Evolutionary conservation across 1,284 basidiomycete species (phyloP).

Genomic region (Gomphus sp.): DNA sequence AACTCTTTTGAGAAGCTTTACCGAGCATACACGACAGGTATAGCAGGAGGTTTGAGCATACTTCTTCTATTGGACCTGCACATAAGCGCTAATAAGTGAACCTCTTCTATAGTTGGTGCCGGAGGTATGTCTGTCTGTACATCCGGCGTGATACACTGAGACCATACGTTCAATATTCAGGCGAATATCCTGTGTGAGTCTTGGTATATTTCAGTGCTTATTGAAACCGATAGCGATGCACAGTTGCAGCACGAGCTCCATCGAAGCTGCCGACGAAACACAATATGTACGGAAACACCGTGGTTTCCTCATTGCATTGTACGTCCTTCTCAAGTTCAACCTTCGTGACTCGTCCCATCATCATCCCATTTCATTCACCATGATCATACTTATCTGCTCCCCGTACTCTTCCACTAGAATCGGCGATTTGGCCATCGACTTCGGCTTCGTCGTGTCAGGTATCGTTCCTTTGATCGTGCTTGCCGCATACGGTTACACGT

Average conservation of each 20-base stretch:
- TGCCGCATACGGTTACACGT: slow-evolving; percentile 6
- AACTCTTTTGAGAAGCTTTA: neutral
- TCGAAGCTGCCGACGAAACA: slow-evolving; percentile 1
- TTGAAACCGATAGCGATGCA: neutral
- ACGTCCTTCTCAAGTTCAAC: neutral
- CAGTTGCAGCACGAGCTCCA: neutral
- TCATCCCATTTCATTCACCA: neutral
- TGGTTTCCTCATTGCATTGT: neutral
- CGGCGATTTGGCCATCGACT: slow-evolving; percentile 2
- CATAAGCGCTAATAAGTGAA: neutral
- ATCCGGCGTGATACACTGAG: neutral
- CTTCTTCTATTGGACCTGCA: neutral
- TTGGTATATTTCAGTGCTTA: neutral
- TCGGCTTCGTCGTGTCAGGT: slow-evolving; percentile 13
- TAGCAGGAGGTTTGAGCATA: neutral
- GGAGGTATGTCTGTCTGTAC: neutral
- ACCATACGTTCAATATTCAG: neutral
- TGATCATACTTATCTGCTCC: neutral
- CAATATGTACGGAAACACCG: neutral
- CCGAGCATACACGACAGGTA: neutral
- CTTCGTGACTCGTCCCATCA: no score
- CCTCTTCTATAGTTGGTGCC: neutral
- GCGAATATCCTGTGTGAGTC: neutral
- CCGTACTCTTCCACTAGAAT: neutral
- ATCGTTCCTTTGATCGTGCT: slow-evolving; percentile 15